Percentiles rank a stretch among this genome's conserved stretches.
phyloP scores from a whole-genome alignment of 2,329 filamentous ascomycete species.

The Hymenoscyphus repandus region DNA sequence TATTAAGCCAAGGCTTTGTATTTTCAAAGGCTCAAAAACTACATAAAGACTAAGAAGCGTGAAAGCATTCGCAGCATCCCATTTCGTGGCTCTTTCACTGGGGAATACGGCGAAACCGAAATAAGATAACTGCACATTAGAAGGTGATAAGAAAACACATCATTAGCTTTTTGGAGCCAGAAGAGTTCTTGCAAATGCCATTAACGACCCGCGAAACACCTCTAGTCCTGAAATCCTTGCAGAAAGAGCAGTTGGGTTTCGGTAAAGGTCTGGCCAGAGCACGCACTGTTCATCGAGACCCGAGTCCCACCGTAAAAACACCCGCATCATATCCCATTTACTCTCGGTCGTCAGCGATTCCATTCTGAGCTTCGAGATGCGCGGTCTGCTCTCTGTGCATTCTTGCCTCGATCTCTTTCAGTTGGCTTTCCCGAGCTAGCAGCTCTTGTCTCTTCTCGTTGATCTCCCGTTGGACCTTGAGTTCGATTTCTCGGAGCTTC shows the following conservation, averaged over 20 bases:
- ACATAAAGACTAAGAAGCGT: slow-evolving; percentile 17
- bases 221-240: slow-evolving; percentile 24
- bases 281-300: slow-evolving; percentile 8
- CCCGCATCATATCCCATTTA: slow-evolving; percentile 19
- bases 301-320: slow-evolving; percentile 3
- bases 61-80: slow-evolving; percentile 16
- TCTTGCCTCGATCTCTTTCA: slow-evolving; percentile 96
- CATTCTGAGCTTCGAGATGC: slow-evolving; percentile 34
- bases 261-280: slow-evolving; percentile 1
- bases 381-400: slow-evolving; percentile 82
- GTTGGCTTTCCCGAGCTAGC: slow-evolving; percentile 92
- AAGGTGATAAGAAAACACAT: slow-evolving; percentile 32
- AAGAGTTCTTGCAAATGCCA: slow-evolving; percentile 30
- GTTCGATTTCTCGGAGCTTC: slow-evolving; percentile 98
- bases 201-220: slow-evolving; percentile 31
- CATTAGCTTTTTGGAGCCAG: slow-evolving; percentile 31
- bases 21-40: slow-evolving; percentile 13
- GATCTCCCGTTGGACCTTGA: slow-evolving; percentile 99
- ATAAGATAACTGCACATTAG: slow-evolving; percentile 31
- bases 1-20: slow-evolving; percentile 4
- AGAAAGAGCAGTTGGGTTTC: slow-evolving; percentile 20
- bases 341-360: slow-evolving; percentile 19
- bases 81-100: slow-evolving; percentile 18
- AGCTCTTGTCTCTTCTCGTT: slow-evolving; percentile 99
- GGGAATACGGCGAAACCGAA: slow-evolving; percentile 22